Evolutionary conservation across 2,329 filamentous ascomycete species (phyloP).

Genomic region (Cladosporium sp.): DNA sequence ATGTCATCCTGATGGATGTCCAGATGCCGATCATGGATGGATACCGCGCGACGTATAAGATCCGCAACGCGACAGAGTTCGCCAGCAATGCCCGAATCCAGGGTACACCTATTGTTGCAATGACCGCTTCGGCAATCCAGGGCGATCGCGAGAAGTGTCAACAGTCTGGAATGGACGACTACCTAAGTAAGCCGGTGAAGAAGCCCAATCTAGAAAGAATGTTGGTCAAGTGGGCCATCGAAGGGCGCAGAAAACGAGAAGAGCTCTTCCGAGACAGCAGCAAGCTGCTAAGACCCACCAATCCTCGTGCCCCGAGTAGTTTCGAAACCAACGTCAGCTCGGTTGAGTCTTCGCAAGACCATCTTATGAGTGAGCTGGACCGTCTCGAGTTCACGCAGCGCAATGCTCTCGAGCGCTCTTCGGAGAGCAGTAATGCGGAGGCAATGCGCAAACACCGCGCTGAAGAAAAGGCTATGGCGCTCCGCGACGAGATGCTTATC

Average conservation of each 20-base stretch:
- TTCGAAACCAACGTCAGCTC: constrained; percentile 23
- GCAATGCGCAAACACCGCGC: constrained; percentile 49
- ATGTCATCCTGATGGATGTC: constrained; percentile 63
- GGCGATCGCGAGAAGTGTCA: constrained; percentile 74
- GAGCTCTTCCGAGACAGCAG: constrained; percentile 24
- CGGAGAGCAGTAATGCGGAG: constrained; percentile 48
- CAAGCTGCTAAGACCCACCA: constrained; percentile 23
- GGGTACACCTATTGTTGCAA: constrained; percentile 73
- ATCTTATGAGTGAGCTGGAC: constrained; percentile 34
- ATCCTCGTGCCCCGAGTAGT: constrained; percentile 24
- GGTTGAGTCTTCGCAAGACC: constrained; percentile 35
- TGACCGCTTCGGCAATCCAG: constrained; percentile 77
- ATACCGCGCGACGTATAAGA: constrained; percentile 72
- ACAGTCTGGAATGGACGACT: constrained; percentile 72
- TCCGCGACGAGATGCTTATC: constrained; percentile 58
- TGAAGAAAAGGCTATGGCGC: constrained; percentile 55
- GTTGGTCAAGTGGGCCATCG: constrained; percentile 66
- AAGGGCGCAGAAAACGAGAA: constrained; percentile 40
- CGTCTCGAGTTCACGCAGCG: constrained; percentile 39
- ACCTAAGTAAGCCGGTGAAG: constrained; percentile 72
- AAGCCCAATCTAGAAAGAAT: constrained; percentile 67
- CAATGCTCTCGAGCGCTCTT: constrained; percentile 41
- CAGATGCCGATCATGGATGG: constrained; percentile 67
- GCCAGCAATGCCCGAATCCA: constrained; percentile 55
- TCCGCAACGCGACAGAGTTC: constrained; percentile 68